phyloP scores from a whole-genome alignment of 441 rosid species.

The Cnidoscolus chayamansa region DNA sequence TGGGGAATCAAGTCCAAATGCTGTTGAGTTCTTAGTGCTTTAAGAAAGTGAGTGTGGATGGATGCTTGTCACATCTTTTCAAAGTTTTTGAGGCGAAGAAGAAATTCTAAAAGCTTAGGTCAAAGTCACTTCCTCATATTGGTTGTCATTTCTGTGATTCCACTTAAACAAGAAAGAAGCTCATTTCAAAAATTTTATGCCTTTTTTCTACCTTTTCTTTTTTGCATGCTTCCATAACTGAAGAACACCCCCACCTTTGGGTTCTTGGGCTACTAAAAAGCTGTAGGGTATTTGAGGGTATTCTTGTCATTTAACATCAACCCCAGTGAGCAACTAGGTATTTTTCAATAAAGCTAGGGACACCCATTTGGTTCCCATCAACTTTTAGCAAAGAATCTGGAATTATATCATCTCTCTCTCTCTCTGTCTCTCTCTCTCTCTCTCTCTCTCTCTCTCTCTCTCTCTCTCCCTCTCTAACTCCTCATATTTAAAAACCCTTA shows the following conservation, averaged over 20 bases:
- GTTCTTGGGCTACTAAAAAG: slow-evolving; percentile 38
- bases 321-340: slow-evolving; percentile 27
- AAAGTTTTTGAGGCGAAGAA: slow-evolving; percentile 23
- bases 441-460: no score
- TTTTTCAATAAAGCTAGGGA: slow-evolving; percentile 28
- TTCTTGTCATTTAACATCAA: slow-evolving; percentile 22
- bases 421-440: not conserved
- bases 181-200: slow-evolving; percentile 29
- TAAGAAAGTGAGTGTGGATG: slow-evolving; percentile 26
- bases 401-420: slow-evolving; percentile 8
- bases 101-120: slow-evolving; percentile 39
- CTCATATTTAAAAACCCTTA: slow-evolving; percentile 37
- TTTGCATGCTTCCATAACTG: slow-evolving; percentile 42
- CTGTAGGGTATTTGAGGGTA: slow-evolving; percentile 19
- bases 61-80: slow-evolving; percentile 46
- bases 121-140: slow-evolving; percentile 33
- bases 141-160: slow-evolving; percentile 25
- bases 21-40: slow-evolving; percentile 32
- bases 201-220: slow-evolving; percentile 28
- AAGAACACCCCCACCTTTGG: slow-evolving; percentile 22
- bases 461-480: not conserved
- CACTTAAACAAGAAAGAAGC: slow-evolving; percentile 19
- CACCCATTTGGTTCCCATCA: slow-evolving; percentile 34
- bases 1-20: slow-evolving; percentile 52
- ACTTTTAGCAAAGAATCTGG: slow-evolving; percentile 36